Conservation (phyloP, 1,139 yeast genomes). For the Taphrina wiesneri region DNA sequence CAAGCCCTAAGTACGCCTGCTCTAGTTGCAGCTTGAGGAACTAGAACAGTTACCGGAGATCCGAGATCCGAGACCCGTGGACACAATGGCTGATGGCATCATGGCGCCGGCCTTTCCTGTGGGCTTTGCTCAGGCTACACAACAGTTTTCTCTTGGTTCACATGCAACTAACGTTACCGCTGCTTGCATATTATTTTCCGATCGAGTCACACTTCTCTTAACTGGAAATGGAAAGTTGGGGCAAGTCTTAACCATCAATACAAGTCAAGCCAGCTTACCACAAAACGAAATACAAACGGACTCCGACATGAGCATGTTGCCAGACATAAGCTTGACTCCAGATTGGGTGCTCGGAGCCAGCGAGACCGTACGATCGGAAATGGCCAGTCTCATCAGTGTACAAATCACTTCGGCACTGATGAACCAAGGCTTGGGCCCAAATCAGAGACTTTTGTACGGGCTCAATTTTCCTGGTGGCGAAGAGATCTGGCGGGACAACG, state of each 20-base stretch:
- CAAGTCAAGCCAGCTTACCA: neutral
- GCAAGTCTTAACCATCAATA: neutral
- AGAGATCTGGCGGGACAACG: neutral
- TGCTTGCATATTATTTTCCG: neutral
- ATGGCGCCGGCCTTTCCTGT: neutral
- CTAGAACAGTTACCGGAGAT: too few relatives aligned
- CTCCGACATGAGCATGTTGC: neutral
- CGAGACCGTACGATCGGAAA: neutral
- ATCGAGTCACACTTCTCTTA: neutral
- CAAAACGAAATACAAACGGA: neutral
- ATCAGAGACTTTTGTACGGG: neutral
- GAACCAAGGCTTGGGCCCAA: neutral
- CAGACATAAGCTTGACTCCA: neutral
- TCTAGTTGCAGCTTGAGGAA: too few relatives aligned
- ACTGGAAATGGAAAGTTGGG: neutral
- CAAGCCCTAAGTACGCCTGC: too few relatives aligned
- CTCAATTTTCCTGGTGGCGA: neutral
- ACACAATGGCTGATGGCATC: neutral
- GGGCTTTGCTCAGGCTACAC: neutral
- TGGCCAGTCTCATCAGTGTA: slow-evolving; percentile 7
- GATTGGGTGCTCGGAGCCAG: neutral
- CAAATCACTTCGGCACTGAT: slow-evolving; percentile 5
- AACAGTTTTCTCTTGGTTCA: neutral
- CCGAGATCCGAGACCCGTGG: neutral
- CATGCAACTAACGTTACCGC: neutral